Evolutionary conservation across 495 filamentous ascomycete genomes (phyloP), one percentile per base, ranked within the genome.

Genomic region (Daldinia concentrica): DNA sequence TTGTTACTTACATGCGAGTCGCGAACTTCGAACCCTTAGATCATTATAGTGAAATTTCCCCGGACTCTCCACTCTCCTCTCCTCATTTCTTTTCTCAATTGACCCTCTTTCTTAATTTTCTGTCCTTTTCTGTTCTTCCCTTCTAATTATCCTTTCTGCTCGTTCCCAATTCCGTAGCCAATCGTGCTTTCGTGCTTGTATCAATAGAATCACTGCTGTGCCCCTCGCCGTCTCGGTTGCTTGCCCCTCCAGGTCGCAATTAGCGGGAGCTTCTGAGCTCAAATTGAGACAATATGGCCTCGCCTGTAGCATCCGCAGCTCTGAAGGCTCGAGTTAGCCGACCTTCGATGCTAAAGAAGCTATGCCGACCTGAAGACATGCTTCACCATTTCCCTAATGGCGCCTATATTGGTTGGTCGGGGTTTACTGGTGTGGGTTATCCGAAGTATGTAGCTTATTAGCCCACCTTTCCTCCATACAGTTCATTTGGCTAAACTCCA

Each of bases 371-470:
- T 41, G 89, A 94, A 79, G 93, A 96, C 79, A 80, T 96, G 59
- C 84, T 97, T 56, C 84, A 90, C 61, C 84, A 90, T 37, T 96
- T 96, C 75, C 93, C 93, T 57, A 84, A 95, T 86, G 90, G 89
- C 76, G 79, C 91, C 8, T 95, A 94, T 77, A 86, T 97, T 75
- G 92, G 93, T 64, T 96, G 93, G 93, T 92, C 90, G 70, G 93
- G 93, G 26, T 97, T 97, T 79, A 97, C 93, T 26, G 93, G 92
- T 73, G 92, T 95, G 58, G 93, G 93, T 59, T 96, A 96, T 80
- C 92, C 92, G 58, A 95, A 95, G 91, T 91, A 84, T 48, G 90
- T 86, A 19, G 37, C 6, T 32, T 32, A 14, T 26, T 19, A 41
- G 22, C 32, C 6, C 19, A 9, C 12, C 7, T 45, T 61, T 11